A percentile compares a stretch with the other conserved stretches of the same genome.
These are phyloP conservation scores for Hygrocybe coccinea DNA, from an alignment of 768 basidiomycete genomes.

Conservation along the genomic window DNA sequence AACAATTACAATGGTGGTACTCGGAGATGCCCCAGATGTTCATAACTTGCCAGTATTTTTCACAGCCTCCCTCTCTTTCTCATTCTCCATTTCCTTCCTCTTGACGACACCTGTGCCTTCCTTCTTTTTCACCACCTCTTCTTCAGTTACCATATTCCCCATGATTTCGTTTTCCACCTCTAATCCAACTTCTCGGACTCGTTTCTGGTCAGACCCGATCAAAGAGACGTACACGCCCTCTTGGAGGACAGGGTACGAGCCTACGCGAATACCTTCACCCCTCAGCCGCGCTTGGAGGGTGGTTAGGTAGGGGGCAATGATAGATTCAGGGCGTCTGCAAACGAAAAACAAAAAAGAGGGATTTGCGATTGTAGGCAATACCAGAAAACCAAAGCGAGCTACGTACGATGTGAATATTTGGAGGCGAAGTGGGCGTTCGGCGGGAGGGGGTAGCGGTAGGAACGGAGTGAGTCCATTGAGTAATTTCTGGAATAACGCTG, in stretches of 20 bases:
- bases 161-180: conserved; percentile 59
- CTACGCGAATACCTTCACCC: conserved; percentile 73
- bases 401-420: conserved; percentile 78
- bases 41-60: too few species aligned
- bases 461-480: conserved; percentile 66
- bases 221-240: conserved; percentile 58
- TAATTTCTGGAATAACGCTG: conserved; percentile 77
- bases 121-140: conserved; percentile 47
- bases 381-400: neutral
- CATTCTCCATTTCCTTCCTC: neutral
- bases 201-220: conserved; percentile 47
- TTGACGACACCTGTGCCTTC: neutral
- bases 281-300: conserved; percentile 68
- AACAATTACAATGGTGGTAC: too few species aligned
- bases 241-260: conserved; percentile 64
- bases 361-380: neutral
- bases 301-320: conserved; percentile 79
- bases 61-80: neutral
- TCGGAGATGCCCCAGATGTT: too few species aligned
- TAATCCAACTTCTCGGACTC: conserved; percentile 50
- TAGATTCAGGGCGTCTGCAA: conserved; percentile 67
- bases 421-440: conserved; percentile 69
- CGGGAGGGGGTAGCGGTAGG: conserved; percentile 71
- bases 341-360: neutral
- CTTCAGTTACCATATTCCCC: conserved; percentile 58